Conservation (phyloP, 2,329 filamentous ascomycete genomes). For the Balansia obtecta region DNA sequence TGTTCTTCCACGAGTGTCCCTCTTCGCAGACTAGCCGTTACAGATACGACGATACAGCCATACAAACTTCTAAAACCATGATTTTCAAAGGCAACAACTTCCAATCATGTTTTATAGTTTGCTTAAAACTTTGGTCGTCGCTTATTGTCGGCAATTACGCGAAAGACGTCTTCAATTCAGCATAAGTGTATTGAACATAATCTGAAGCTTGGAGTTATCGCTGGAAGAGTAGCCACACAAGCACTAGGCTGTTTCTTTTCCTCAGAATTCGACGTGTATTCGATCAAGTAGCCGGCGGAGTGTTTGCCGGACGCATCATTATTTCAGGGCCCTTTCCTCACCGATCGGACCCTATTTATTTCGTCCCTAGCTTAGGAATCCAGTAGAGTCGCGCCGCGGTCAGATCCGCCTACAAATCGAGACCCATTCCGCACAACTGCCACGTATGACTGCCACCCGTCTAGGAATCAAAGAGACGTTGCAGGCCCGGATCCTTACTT, state of each 20-base stretch:
- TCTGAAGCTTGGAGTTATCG: neutral
- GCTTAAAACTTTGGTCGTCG: too few relatives aligned
- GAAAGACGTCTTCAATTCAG: neutral
- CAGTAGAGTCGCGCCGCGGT: neutral
- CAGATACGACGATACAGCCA: too few relatives aligned
- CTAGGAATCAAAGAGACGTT: too few relatives aligned
- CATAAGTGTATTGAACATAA: neutral
- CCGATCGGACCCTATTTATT: neutral
- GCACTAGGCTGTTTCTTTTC: neutral
- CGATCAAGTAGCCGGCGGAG: neutral
- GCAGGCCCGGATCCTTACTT: neutral
- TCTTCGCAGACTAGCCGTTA: too few relatives aligned
- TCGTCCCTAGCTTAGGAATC: too few relatives aligned
- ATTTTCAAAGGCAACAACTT: too few relatives aligned
- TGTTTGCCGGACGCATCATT: neutral
- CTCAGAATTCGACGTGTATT: neutral
- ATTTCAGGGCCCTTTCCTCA: constrained; percentile 3
- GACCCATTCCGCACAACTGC: neutral
- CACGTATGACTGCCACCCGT: too few relatives aligned
- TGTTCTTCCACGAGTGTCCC: too few relatives aligned
- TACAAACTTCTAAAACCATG: too few relatives aligned
- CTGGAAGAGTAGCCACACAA: neutral
- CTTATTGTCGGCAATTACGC: neutral
- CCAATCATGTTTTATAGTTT: too few relatives aligned
- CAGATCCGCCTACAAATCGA: neutral